Evolutionary conservation across 257 asterid species (phyloP).

Genomic region (Solanum bulbocastanum): DNA sequence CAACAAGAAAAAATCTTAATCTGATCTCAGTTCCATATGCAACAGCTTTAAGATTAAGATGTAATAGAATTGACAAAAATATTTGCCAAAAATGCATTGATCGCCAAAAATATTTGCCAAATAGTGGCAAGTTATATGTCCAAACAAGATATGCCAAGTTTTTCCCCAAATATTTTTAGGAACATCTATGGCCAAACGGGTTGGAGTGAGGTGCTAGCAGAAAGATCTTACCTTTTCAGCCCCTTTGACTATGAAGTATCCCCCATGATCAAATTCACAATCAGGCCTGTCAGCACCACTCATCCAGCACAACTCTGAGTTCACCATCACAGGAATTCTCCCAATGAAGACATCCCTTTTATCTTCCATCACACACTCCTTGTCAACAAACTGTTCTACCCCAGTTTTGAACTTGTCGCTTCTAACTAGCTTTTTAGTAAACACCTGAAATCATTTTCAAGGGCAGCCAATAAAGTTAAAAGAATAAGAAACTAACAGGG

Average conservation of each 20-base stretch:
- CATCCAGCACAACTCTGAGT: slow-evolving; percentile 74
- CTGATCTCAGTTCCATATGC: not conserved
- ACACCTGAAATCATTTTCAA: slow-evolving; percentile 41
- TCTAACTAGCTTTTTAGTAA: slow-evolving; percentile 42
- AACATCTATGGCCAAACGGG: not conserved
- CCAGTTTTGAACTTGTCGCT: slow-evolving; percentile 87
- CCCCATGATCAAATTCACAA: slow-evolving; percentile 86
- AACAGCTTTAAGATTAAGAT: not conserved
- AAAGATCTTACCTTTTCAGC: slow-evolving; percentile 74
- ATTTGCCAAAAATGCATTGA: not conserved
- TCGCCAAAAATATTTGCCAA: not conserved
- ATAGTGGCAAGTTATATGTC: not conserved
- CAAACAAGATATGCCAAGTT: too few relatives aligned
- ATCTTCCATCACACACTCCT: slow-evolving; percentile 29
- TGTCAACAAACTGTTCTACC: slow-evolving; percentile 34
- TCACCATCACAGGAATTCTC: slow-evolving; percentile 88
- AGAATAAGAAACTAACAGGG: not conserved
- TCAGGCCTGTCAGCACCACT: slow-evolving; percentile 37
- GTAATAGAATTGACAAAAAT: not conserved
- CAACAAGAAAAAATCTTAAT: not conserved
- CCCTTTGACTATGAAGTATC: slow-evolving; percentile 86
- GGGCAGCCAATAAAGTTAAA: not conserved
- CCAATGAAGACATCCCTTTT: slow-evolving; percentile 36
- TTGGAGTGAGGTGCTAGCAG: not conserved
- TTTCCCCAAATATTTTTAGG: not conserved